Conservation (phyloP, 176 grass and related monocot genomes). For the Tuctoria greenei region DNA sequence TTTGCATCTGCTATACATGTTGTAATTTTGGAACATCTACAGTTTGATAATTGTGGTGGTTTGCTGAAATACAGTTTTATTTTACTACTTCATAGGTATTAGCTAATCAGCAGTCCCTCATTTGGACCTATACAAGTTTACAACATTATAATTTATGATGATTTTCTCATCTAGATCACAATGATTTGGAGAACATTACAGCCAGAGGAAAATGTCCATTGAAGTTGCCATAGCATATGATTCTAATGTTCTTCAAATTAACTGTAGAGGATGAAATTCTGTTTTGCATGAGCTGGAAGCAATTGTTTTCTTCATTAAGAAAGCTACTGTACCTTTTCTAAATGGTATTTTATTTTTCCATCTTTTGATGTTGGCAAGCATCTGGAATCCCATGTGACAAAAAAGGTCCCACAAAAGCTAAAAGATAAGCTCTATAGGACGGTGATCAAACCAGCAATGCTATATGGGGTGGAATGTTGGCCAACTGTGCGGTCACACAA, state of each 20-base stretch:
- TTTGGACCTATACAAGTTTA: constrained; percentile 2
- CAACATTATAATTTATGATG: background rate
- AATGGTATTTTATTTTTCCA: background rate
- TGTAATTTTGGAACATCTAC: background rate
- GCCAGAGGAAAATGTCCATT: background rate
- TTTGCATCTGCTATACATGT: constrained; percentile 13
- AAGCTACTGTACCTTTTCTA: constrained; percentile 12
- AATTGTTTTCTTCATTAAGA: constrained; percentile 9
- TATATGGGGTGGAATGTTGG: no score
- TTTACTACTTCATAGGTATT: background rate
- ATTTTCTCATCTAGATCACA: constrained; percentile 21
- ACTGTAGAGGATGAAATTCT: background rate
- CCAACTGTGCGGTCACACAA: no score
- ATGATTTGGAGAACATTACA: constrained; percentile 15
- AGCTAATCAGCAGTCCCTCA: background rate
- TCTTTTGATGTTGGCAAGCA: background rate
- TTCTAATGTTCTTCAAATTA: background rate
- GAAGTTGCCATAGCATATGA: constrained; percentile 5
- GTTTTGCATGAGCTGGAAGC: background rate
- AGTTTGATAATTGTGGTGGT: constrained; percentile 15
- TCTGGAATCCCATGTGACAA: no score
- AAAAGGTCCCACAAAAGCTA: no score
- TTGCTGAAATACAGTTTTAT: constrained; percentile 13
- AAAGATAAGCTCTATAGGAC: no score
- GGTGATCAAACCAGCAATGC: no score